Percentiles rank a stretch among this genome's conserved stretches.
Conservation (phyloP, 768 basidiomycete genomes). For the Erythrobasidium yunnanense region DNA sequence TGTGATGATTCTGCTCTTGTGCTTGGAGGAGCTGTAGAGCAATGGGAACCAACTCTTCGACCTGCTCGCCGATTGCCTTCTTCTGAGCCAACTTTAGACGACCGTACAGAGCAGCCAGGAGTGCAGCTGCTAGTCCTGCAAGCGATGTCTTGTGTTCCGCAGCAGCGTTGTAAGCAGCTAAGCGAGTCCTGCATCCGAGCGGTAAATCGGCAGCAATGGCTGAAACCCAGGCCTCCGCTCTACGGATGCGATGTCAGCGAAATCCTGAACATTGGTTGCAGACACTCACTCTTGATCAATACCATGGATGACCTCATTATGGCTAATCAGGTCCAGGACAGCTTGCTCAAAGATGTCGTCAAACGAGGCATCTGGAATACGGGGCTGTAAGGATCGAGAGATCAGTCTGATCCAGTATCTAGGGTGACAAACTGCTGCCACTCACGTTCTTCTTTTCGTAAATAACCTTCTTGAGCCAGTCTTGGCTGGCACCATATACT, state of each 20-base stretch:
- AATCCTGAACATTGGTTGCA: not conserved
- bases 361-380: conserved; percentile 33
- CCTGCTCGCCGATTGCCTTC: conserved; percentile 16
- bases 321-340: conserved; percentile 42
- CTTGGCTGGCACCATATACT: conserved; percentile 19
- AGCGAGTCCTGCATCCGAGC: conserved; percentile 40
- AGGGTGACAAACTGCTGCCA: not conserved
- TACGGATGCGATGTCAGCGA: conserved; percentile 9
- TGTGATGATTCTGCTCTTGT: conserved; percentile 70
- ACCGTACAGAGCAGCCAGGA: not conserved
- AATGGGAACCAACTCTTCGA: conserved; percentile 33
- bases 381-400: not conserved
- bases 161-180: conserved; percentile 36
- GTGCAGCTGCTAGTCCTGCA: conserved; percentile 30
- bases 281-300: conserved; percentile 40
- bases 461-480: conserved; percentile 18
- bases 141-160: conserved; percentile 41
- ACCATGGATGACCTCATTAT: conserved; percentile 41
- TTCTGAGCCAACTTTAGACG: not conserved
- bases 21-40: not conserved
- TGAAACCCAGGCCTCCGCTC: conserved; percentile 41
- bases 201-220: conserved; percentile 42
- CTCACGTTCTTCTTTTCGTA: conserved; percentile 6
- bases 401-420: not conserved
- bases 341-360: conserved; percentile 43